phyloP scores from a whole-genome alignment of 805 yeast genomes.

The Nakazawaea wickerhamii region DNA sequence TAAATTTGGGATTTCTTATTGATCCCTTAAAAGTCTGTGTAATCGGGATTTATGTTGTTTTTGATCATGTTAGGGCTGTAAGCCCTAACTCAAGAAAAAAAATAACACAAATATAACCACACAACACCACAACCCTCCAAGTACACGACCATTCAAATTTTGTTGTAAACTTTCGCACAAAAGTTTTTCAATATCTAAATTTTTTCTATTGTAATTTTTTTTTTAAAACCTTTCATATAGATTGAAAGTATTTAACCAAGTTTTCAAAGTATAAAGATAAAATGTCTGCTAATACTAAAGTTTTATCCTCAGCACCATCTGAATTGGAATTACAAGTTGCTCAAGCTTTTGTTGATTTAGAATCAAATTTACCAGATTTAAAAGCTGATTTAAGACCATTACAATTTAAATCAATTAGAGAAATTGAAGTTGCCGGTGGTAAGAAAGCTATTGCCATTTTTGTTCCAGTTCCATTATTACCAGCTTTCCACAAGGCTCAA shows the following conservation, averaged over 20 bases:
- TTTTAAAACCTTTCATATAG: no score
- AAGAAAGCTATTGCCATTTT: constrained; percentile 97
- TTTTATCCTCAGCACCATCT: constrained; percentile 91
- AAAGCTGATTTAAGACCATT: constrained; percentile 97
- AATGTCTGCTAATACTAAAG: constrained; percentile 97
- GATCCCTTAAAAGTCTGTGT: no score
- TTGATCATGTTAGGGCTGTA: constrained; percentile 5
- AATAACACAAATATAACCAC: no score
- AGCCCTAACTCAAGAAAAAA: constrained; percentile 2
- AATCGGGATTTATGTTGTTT: no score
- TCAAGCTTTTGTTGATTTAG: constrained; percentile 96
- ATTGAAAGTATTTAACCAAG: constrained; percentile 22
- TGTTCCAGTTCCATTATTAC: constrained; percentile 93
- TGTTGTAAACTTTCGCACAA: no score
- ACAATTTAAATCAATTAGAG: constrained; percentile 98
- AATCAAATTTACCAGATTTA: constrained; percentile 87
- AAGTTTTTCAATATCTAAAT: no score
- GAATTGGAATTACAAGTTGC: constrained; percentile 99
- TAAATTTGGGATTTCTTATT: no score
- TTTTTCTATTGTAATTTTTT: no score
- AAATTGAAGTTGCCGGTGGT: constrained; percentile 96
- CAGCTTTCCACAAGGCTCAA: constrained; percentile 96
- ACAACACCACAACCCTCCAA: neutral
- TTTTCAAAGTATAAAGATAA: no score
- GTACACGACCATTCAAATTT: no score